Evolutionary conservation across 2,329 filamentous ascomycete genomes (phyloP).

Genomic region (Spiromastix sp.): DNA sequence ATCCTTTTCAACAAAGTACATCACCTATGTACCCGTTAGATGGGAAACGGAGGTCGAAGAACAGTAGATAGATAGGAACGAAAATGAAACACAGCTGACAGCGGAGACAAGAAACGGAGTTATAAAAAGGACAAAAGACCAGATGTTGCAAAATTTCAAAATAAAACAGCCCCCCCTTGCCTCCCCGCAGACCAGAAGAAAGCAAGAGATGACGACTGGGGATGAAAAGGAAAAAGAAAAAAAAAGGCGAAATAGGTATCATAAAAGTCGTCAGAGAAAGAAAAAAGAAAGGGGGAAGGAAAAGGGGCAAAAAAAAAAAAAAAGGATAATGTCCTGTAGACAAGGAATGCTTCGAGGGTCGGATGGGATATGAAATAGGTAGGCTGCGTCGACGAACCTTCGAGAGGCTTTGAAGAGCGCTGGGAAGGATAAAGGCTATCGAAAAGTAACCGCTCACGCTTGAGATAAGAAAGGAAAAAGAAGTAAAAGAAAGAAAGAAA

Average conservation of each 20-base stretch:
- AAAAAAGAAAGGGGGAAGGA: neutral
- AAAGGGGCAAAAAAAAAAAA: neutral
- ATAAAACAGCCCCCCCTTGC: too few relatives aligned
- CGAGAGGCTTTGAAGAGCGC: neutral
- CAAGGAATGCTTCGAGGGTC: neutral
- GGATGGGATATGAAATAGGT: neutral
- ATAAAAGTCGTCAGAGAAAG: neutral
- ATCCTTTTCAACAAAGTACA: too few relatives aligned
- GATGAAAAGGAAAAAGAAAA: neutral
- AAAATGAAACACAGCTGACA: too few relatives aligned
- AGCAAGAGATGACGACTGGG: too few relatives aligned
- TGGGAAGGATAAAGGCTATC: neutral
- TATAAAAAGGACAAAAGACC: too few relatives aligned
- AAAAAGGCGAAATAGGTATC: neutral
- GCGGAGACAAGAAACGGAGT: too few relatives aligned
- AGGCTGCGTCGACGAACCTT: too few relatives aligned
- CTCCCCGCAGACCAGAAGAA: too few relatives aligned
- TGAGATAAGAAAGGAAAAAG: slow-evolving; percentile 1
- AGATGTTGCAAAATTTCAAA: too few relatives aligned
- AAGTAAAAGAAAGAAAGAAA: slow-evolving; percentile 1
- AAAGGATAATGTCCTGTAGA: neutral
- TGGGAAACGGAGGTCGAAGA: too few relatives aligned
- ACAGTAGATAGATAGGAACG: too few relatives aligned
- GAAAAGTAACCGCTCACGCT: slow-evolving; percentile 2
- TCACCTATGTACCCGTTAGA: too few relatives aligned